Conservation (phyloP, 495 filamentous ascomycete genomes). For the Penicillium alfredii region DNA sequence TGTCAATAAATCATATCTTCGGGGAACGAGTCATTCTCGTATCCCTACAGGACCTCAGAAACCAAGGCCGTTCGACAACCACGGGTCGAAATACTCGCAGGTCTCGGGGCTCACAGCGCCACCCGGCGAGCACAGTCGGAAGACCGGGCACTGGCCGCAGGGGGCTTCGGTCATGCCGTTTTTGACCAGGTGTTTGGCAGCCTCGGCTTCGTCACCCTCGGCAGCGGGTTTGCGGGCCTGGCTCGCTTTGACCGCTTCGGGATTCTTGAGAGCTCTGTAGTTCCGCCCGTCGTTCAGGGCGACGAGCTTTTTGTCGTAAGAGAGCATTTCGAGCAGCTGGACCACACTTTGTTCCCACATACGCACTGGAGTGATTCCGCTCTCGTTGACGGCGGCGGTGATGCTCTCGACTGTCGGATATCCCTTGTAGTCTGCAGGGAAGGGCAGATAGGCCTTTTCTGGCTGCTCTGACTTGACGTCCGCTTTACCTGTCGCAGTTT, state of each 20-base stretch:
- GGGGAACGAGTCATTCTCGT: neutral
- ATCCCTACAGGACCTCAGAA: no score
- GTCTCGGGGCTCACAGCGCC: slow-evolving; percentile 82
- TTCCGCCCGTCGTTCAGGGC: slow-evolving; percentile 40
- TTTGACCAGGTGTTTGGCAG: slow-evolving; percentile 26
- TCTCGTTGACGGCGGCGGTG: slow-evolving; percentile 60
- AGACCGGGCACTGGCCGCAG: slow-evolving; percentile 91
- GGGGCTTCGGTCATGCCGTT: slow-evolving; percentile 82
- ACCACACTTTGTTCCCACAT: slow-evolving; percentile 67
- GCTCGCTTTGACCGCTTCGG: slow-evolving; percentile 31
- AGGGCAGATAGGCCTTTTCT: slow-evolving; percentile 49
- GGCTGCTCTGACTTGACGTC: slow-evolving; percentile 28
- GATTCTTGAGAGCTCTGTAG: slow-evolving; percentile 46
- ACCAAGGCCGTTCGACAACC: slow-evolving; percentile 50
- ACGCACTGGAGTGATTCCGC: slow-evolving; percentile 57
- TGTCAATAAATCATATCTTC: slow-evolving; percentile 8
- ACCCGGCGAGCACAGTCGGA: slow-evolving; percentile 80
- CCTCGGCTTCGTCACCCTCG: slow-evolving; percentile 24
- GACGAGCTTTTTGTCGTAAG: slow-evolving; percentile 69
- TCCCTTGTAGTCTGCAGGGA: slow-evolving; percentile 59
- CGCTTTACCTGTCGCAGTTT: slow-evolving; percentile 35
- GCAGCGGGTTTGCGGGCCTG: slow-evolving; percentile 34
- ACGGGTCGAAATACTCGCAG: slow-evolving; percentile 85
- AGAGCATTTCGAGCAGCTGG: slow-evolving; percentile 76
- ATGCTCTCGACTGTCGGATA: slow-evolving; percentile 76